These are phyloP conservation scores for Odonthalia washingtoniensis DNA, from an alignment of 31 red algal species.

Conservation along the genomic window DNA sequence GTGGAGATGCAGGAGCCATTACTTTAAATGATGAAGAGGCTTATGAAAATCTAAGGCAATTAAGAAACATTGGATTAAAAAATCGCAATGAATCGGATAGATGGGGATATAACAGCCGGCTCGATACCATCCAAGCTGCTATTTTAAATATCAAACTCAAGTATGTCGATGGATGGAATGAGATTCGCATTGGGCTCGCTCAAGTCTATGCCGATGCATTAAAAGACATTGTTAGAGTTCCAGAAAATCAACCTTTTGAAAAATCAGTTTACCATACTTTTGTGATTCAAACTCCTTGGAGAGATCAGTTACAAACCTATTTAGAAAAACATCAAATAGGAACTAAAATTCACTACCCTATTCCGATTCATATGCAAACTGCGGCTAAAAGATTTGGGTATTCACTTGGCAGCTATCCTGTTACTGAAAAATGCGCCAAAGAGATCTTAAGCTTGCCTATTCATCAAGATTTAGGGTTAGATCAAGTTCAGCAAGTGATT, in stretches of 20 bases:
- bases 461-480: constrained; percentile 38
- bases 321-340: constrained; percentile 51
- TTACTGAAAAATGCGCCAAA: constrained; percentile 22
- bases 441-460: constrained; percentile 82
- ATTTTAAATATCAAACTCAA: constrained; percentile 29
- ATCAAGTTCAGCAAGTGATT: too few species aligned
- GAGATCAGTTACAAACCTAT: constrained; percentile 54
- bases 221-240: constrained; percentile 29
- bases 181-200: not conserved
- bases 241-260: constrained; percentile 40
- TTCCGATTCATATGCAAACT: constrained; percentile 69
- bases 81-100: constrained; percentile 13
- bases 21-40: constrained; percentile 30
- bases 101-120: constrained; percentile 10
- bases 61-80: constrained; percentile 29
- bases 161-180: constrained; percentile 40
- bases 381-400: constrained; percentile 40
- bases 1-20: constrained; percentile 40
- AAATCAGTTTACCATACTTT: constrained; percentile 65
- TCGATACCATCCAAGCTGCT: constrained; percentile 37
- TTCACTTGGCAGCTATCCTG: constrained; percentile 12
- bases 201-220: not conserved
- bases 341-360: constrained; percentile 67
- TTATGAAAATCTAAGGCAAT: not conserved
- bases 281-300: constrained; percentile 60